These are phyloP conservation scores for Zygoascus hellenicus DNA, from an alignment of 1,139 yeast species.

Conservation along the genomic window DNA sequence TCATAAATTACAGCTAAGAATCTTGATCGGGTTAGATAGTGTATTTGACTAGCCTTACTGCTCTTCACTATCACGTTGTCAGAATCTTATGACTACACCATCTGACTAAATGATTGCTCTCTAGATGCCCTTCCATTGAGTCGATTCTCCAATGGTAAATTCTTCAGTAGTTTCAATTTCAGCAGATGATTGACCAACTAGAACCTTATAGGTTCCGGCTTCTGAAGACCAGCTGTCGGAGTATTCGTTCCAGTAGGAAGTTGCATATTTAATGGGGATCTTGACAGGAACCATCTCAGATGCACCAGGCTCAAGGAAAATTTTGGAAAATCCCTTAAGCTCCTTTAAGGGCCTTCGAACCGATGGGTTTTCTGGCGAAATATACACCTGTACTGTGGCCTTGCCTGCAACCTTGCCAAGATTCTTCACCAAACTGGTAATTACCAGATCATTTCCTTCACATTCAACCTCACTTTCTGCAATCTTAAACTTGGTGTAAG, in stretches of 20 bases:
- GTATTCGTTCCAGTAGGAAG: slow-evolving; percentile 50
- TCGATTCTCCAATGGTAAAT: slow-evolving; percentile 1
- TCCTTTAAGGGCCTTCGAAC: slow-evolving; percentile 52
- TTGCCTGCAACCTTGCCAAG: slow-evolving; percentile 40
- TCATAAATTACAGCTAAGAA: no score
- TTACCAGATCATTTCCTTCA: slow-evolving; percentile 32
- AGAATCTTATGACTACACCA: no score
- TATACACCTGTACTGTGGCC: slow-evolving; percentile 46
- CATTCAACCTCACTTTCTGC: slow-evolving; percentile 20
- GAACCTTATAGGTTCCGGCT: slow-evolving; percentile 44
- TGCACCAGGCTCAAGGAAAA: slow-evolving; percentile 41
- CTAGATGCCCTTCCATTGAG: not conserved
- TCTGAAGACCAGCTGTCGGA: slow-evolving; percentile 47
- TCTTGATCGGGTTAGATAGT: no score
- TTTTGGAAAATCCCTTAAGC: slow-evolving; percentile 50
- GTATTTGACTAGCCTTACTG: no score
- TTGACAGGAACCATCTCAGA: slow-evolving; percentile 35
- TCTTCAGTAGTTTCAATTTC: not conserved
- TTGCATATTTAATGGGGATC: slow-evolving; percentile 44
- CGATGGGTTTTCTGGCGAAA: slow-evolving; percentile 38
- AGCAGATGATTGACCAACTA: slow-evolving; percentile 1
- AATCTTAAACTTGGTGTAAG: slow-evolving; percentile 45
- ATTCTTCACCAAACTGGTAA: slow-evolving; percentile 41
- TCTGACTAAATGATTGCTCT: no score
- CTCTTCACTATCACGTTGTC: no score